Conservation (phyloP, 2,329 filamentous ascomycete species). For the Arthrobotrys entomopaga region DNA sequence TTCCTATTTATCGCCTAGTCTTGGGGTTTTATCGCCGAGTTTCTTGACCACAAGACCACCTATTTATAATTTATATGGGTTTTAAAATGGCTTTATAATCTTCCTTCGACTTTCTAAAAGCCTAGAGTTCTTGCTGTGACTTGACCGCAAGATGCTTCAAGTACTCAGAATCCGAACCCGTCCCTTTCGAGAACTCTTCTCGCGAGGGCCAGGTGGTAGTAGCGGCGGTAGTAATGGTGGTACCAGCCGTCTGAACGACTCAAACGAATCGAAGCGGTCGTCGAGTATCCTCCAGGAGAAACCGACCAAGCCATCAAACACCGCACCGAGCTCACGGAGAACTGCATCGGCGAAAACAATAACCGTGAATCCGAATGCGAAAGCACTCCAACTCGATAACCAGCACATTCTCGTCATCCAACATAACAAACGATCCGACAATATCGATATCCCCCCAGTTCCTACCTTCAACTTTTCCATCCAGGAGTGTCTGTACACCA, state of each 20-base stretch:
- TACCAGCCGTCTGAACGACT: no score
- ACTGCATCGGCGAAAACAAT: constrained; percentile 10
- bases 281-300: constrained; percentile 14
- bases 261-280: constrained; percentile 1
- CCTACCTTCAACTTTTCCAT: constrained; percentile 11
- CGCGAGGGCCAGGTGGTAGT: background rate
- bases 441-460: background rate
- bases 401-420: constrained; percentile 30
- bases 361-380: constrained; percentile 23
- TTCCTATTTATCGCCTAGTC: background rate
- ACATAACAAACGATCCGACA: constrained; percentile 27
- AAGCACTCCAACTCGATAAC: constrained; percentile 24
- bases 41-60: no score
- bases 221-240: no score
- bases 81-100: background rate
- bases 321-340: background rate
- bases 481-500: constrained; percentile 32
- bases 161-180: constrained; percentile 27
- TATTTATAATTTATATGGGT: no score
- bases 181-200: constrained; percentile 23
- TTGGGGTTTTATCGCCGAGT: no score
- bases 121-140: background rate
- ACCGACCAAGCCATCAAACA: constrained; percentile 2
- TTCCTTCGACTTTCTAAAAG: background rate
- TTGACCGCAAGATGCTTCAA: constrained; percentile 19